Evolutionary conservation across 1,284 basidiomycete genomes (phyloP), one percentile per base, ranked within the genome.

Genomic region (Takashimella tepidaria): DNA sequence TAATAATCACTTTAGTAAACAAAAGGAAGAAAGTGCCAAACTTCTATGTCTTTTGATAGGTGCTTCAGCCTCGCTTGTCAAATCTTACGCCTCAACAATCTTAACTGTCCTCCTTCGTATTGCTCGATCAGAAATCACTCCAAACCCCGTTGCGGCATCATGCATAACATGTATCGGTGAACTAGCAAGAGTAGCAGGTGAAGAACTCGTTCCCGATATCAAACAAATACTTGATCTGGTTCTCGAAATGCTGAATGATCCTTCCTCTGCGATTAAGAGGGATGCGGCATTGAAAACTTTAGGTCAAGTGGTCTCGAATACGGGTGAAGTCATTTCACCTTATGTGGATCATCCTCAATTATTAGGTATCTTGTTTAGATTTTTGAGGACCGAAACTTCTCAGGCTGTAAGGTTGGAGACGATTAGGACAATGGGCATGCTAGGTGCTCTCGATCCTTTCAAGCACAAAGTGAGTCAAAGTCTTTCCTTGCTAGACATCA

Each of bases 381-480:
- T 98, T 58, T 77, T 98, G 54, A 84, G 87, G 68, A 88, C 87
- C 12, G 96, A 98, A 69, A 83, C 83, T 10, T 83, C 81, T 23
- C 83, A 84, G 57, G 75, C 80, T 1, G 85, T 92, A n/a, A 81
- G 91, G 45, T 81, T 95, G 42, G 96, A 98, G 67, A 92, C 70
- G 77, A 81, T 98, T 58, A 88, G 93, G 62, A 95, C 97, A 3
- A 82, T 99, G 66, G 96, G 96, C 59, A 92, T 97, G 56, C 80
- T 99, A 3, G 96, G 96, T 56, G 96, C 96, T n/a, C 78, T 98
- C 26, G 96, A 99, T 74, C 96, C 96, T 0, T 98, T 98, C 76
- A 82, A 88, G 65, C 87, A 95, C 67, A 93, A 92, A 81, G 89
- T 89, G 67, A 47, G 74, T 47, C 5, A 13, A 4, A 8, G 3